Base-by-base conservation (phyloP, 495 filamentous ascomycete species). In the Lophiotrema nucula region DNA sequence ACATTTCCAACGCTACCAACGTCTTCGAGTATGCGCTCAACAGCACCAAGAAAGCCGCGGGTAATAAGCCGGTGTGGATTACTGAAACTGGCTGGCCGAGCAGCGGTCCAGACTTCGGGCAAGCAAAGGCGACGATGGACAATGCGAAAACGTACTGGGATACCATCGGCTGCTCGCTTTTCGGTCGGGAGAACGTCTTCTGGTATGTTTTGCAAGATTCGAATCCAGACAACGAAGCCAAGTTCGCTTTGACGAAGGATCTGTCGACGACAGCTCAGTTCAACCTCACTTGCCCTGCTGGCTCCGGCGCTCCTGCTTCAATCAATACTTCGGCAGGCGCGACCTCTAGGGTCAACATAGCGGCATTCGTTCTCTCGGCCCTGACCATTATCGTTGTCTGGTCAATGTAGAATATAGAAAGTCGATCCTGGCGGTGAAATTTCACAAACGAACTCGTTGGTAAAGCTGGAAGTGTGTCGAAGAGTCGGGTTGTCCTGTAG, bases 1-100 rank as follows among this genome's bases (percentile, higher is more conserved):
- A 44, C 33, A 46, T 59, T 70, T 75, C 61, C 73, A 56, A 56
- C 16, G 53, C 47, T 4, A 52, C 47, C 21, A 25, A 16, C 43
- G 23, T 56, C 11, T 51, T 56, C 38, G 39, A 59, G 5, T 52
- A 12, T 23, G 47, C 56, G 15, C 26, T 59, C 10, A 53, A 53
- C 19, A 47, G 38, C 16, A 73, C 71, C 33, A 67, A 71, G 15
- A 16, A 61, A 19, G 71, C 44, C 21, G 73, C 64, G 22, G 70
- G 70, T 33, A 66, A 66, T 65, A 80, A 78, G 73, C 75, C 74
- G 39, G 70, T 81, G 53, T 81, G 78, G 78, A 68, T 81, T 21
- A 80, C 77, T 31, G 78, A 81, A 70, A 81, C 78, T 0, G 78
- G 78, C 39, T 81, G 76, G 75, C 78, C 78, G 11, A 47, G 67